Evolutionary conservation across 2,329 filamentous ascomycete species (phyloP).

Genomic region (Botrytis hyacinthi): DNA sequence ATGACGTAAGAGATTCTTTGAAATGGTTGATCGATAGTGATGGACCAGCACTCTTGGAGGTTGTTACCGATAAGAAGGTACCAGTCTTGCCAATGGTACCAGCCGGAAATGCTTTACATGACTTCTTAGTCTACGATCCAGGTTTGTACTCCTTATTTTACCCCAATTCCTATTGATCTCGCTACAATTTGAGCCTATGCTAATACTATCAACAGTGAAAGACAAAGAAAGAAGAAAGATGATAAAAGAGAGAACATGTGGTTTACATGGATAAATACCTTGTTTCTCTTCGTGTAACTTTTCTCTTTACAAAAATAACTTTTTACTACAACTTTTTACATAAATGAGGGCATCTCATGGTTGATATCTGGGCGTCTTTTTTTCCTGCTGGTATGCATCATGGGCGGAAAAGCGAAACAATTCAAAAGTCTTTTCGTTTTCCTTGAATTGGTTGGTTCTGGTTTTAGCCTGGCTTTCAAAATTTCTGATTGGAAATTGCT

Average conservation of each 20-base stretch:
- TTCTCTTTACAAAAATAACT: background rate
- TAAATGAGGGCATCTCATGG: constrained; percentile 9
- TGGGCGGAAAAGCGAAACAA: background rate
- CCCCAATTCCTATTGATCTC: background rate
- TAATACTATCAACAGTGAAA: constrained; percentile 54
- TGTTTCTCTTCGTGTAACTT: background rate
- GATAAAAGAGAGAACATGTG: constrained; percentile 59
- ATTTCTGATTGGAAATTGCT: constrained; percentile 8
- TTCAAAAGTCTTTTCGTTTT: constrained; percentile 10
- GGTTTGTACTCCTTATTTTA: constrained; percentile 48
- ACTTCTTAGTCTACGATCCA: constrained; percentile 87
- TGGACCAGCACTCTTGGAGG: constrained; percentile 89
- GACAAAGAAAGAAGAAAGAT: constrained; percentile 63
- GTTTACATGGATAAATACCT: constrained; percentile 21
- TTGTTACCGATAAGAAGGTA: constrained; percentile 87
- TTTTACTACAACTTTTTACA: constrained; percentile 5
- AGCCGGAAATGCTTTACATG: constrained; percentile 79
- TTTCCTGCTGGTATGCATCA: constrained; percentile 10
- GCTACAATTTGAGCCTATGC: constrained; percentile 28
- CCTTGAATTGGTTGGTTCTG: background rate
- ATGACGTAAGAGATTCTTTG: constrained; percentile 73
- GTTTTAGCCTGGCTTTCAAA: constrained; percentile 12
- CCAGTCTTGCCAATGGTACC: constrained; percentile 98
- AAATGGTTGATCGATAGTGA: constrained; percentile 87
- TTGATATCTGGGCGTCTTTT: constrained; percentile 13